These are phyloP conservation scores for Tricholoma sp. DNA, from an alignment of 768 basidiomycete genomes.

Conservation along the genomic window DNA sequence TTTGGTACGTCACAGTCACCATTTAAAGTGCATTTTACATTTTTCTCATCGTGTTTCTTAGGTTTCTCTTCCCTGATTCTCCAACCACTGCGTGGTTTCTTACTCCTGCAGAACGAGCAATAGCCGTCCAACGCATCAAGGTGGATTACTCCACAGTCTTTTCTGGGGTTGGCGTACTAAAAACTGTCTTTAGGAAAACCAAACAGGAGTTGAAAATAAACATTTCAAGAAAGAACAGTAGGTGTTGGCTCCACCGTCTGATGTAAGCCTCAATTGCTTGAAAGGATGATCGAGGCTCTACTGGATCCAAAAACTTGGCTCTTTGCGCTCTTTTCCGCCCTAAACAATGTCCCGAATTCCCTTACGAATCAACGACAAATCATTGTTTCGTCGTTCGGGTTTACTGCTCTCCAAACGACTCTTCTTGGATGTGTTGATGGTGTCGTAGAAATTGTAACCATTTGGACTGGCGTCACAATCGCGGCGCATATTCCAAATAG, in stretches of 20 bases:
- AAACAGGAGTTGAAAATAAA: constrained; percentile 82
- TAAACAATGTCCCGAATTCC: constrained; percentile 63
- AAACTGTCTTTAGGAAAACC: constrained; percentile 10
- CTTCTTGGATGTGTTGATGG: constrained; percentile 67
- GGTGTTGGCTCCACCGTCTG: constrained; percentile 19
- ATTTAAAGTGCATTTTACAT: not conserved
- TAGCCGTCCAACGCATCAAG: constrained; percentile 64
- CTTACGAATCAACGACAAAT: constrained; percentile 59
- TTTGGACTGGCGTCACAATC: constrained; percentile 58
- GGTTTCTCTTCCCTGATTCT: constrained; percentile 71
- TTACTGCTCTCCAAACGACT: constrained; percentile 58
- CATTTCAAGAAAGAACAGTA: constrained; percentile 77
- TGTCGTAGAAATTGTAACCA: constrained; percentile 61
- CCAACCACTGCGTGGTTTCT: constrained; percentile 75
- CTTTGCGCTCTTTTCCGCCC: constrained; percentile 61
- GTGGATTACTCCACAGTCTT: constrained; percentile 20
- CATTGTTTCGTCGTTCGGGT: constrained; percentile 65
- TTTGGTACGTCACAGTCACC: constrained; percentile 39
- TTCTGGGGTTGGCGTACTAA: not conserved
- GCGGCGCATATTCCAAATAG: constrained; percentile 52
- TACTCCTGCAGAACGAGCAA: constrained; percentile 53
- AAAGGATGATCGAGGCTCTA: constrained; percentile 65
- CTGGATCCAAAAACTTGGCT: constrained; percentile 72
- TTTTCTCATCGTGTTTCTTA: constrained; percentile 14
- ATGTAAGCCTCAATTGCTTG: not conserved